A percentile compares a stretch with the other conserved stretches of the same genome.
phyloP scores from a whole-genome alignment of 306 rosid species.

The Arachis hypogaea region DNA sequence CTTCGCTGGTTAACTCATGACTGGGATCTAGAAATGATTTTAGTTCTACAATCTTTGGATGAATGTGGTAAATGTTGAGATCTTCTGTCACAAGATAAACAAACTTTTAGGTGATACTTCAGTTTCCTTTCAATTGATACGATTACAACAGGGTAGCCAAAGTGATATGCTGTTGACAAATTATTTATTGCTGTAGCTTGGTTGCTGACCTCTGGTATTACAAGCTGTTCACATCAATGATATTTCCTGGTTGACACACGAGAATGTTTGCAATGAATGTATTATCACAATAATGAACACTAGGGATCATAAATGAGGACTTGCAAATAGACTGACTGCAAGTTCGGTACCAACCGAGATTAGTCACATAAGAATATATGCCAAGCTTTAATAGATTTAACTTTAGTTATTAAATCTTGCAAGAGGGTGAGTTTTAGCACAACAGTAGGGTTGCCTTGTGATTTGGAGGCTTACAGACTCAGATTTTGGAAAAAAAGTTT shows the following conservation, averaged over 20 bases:
- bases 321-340: slow-evolving; percentile 11
- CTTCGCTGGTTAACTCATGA: background rate
- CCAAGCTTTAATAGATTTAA: background rate
- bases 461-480: too few relatives aligned
- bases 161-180: slow-evolving; percentile 10
- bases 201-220: background rate
- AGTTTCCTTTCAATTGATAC: background rate
- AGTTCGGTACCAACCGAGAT: background rate
- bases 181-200: background rate
- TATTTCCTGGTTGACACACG: background rate
- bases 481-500: too few relatives aligned
- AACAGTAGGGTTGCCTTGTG: too few relatives aligned
- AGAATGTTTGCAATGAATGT: background rate
- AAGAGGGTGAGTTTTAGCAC: too few relatives aligned
- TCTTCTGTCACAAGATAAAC: background rate
- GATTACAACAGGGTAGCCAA: slow-evolving; percentile 5
- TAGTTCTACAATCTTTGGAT: background rate
- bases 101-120: background rate
- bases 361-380: slow-evolving; percentile 17
- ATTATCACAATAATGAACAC: slow-evolving; percentile 2
- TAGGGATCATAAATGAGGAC: background rate
- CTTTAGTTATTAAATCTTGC: too few relatives aligned
- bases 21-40: background rate
- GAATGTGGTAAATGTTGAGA: slow-evolving; percentile 4
- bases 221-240: background rate